These are phyloP conservation scores for Trypanosoma boissoni DNA, from an alignment of 208 protist genomes.

Conservation along the genomic window DNA sequence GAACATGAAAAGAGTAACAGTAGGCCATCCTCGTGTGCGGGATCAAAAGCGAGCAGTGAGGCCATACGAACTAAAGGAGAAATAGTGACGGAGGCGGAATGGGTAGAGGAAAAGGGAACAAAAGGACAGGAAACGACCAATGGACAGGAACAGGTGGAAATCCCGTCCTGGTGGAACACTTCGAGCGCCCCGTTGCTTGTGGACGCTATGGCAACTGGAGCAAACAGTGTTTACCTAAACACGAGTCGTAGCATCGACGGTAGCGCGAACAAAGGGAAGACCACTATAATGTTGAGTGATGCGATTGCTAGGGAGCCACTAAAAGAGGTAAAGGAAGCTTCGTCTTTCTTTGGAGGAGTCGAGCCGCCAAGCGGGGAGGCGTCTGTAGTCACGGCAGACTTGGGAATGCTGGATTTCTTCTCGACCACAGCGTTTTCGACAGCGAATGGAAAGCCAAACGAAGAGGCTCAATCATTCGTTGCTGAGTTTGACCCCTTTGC, in stretches of 20 bases:
- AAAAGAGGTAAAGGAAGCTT: no score
- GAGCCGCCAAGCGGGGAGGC: not conserved
- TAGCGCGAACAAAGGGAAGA: not conserved
- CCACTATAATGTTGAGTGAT: no score
- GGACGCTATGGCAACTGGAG: not conserved
- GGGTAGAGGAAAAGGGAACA: not conserved
- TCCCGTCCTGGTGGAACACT: not conserved
- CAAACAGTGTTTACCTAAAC: not conserved
- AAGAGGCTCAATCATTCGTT: constrained; percentile 11
- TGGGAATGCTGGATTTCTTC: constrained; percentile 1
- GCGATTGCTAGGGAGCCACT: no score
- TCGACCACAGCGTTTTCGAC: not conserved
- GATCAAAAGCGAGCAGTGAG: no score
- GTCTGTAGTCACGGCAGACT: not conserved
- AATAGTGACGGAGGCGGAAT: not conserved
- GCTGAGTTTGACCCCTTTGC: constrained; percentile 28
- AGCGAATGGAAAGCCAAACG: not conserved
- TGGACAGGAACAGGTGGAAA: not conserved
- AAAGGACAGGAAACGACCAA: not conserved
- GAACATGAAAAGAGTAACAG: no score
- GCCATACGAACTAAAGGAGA: no score
- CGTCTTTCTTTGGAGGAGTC: not conserved
- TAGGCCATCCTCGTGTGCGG: no score
- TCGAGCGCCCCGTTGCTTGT: not conserved
- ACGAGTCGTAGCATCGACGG: not conserved